A percentile compares a stretch with the other conserved stretches of the same genome.
Conservation (phyloP, 139 green algal species). For the Chlamydomonas incerta region DNA sequence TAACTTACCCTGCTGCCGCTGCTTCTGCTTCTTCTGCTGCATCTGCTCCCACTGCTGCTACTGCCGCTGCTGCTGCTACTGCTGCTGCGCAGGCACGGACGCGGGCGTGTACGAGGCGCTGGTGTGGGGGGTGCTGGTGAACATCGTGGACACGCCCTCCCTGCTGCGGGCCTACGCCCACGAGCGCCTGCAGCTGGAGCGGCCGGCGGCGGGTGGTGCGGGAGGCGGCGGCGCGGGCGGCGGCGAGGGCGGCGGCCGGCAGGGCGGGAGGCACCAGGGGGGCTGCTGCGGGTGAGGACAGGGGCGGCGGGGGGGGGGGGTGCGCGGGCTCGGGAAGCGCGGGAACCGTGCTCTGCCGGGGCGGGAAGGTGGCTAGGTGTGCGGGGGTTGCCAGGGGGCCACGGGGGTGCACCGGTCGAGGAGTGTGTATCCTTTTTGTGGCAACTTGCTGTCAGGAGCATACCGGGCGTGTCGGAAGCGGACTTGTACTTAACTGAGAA, state of each 20-base stretch:
- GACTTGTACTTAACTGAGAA: too few relatives aligned
- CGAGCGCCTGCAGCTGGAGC: constrained; percentile 36
- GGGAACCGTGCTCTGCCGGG: neutral
- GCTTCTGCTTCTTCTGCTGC: too few relatives aligned
- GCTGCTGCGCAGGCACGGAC: constrained; percentile 6
- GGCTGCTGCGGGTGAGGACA: constrained; percentile 22
- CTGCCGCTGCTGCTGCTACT: too few relatives aligned
- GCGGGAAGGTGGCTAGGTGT: neutral
- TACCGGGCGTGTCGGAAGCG: too few relatives aligned
- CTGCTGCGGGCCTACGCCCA: constrained; percentile 27
- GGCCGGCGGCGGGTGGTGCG: too few relatives aligned
- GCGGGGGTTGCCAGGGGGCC: too few relatives aligned
- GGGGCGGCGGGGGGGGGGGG: too few relatives aligned
- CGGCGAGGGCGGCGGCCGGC: neutral
- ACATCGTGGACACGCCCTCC: constrained; percentile 24
- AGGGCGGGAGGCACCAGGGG: neutral
- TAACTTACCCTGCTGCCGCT: too few relatives aligned
- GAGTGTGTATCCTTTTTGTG: too few relatives aligned
- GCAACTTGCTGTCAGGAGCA: too few relatives aligned
- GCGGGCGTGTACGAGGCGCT: constrained; percentile 58
- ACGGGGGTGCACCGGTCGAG: too few relatives aligned
- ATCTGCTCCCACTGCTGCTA: too few relatives aligned
- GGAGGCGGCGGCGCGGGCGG: neutral
- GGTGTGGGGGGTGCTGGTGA: constrained; percentile 54
- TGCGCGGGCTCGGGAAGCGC: neutral